Percentiles rank a stretch among this genome's conserved stretches.
These are phyloP conservation scores for Vitellaria paradoxa DNA, from an alignment of 179 eudicot genomes.

Conservation along the genomic window DNA sequence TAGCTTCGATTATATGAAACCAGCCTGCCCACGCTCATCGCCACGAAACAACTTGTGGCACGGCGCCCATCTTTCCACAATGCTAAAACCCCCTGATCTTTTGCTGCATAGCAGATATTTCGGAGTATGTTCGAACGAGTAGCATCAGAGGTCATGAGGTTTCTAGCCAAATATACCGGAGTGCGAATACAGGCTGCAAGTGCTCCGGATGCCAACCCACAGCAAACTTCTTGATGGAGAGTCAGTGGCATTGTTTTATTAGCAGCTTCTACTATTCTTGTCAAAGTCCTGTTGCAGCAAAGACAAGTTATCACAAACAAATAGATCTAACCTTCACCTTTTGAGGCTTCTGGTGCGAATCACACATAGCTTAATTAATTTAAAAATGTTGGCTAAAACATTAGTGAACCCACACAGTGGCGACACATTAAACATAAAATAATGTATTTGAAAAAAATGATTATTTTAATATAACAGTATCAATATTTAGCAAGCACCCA, in stretches of 20 bases:
- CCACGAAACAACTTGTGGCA: background rate
- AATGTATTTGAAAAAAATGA: background rate
- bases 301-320: background rate
- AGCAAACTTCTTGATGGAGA: conserved; percentile 18
- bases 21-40: conserved; percentile 13
- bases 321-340: background rate
- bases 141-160: background rate
- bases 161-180: background rate
- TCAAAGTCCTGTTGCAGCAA: conserved; percentile 13
- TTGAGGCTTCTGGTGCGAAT: too few relatives aligned
- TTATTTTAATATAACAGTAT: too few relatives aligned
- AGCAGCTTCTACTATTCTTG: conserved; percentile 4
- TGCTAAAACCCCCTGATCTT: conserved; percentile 12
- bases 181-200: conserved; percentile 1
- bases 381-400: background rate
- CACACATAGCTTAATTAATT: too few relatives aligned
- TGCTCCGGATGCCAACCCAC: conserved; percentile 19
- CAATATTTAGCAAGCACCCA: too few relatives aligned
- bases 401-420: too few relatives aligned
- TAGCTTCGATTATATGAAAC: conserved; percentile 11
- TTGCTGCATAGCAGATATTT: background rate
- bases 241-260: conserved; percentile 10
- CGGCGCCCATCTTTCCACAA: conserved; percentile 16
- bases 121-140: background rate
- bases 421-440: background rate